phyloP scores from a whole-genome alignment of 768 basidiomycete species.

The Leccinum disarticulatum region DNA sequence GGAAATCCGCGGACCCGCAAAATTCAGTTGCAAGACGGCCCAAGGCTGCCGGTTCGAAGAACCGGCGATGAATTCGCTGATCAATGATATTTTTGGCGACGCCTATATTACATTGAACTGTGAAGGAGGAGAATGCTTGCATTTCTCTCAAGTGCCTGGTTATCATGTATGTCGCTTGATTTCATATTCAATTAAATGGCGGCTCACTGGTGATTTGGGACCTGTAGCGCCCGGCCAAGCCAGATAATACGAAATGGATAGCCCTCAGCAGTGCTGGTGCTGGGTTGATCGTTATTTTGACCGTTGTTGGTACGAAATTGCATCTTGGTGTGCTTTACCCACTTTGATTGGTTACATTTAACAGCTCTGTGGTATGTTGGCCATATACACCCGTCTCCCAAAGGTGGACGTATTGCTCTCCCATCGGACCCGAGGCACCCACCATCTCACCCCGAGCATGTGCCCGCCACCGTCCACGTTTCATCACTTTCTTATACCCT shows the following conservation, averaged over 20 bases:
- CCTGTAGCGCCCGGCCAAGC: slow-evolving; percentile 69
- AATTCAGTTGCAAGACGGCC: slow-evolving; percentile 73
- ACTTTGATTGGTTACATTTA: not conserved
- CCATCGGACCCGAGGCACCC: slow-evolving; percentile 69
- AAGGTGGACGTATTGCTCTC: slow-evolving; percentile 76
- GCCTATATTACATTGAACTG: slow-evolving; percentile 85
- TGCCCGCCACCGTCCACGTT: slow-evolving; percentile 94
- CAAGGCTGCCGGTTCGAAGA: slow-evolving; percentile 89
- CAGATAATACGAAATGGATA: slow-evolving; percentile 79
- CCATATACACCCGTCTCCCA: slow-evolving; percentile 48
- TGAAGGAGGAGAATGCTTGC: slow-evolving; percentile 89
- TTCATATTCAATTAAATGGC: not conserved
- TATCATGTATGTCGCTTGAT: slow-evolving; percentile 52
- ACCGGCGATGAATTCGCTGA: slow-evolving; percentile 94
- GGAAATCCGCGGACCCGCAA: slow-evolving; percentile 87
- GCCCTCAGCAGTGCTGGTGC: slow-evolving; percentile 83
- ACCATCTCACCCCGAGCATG: slow-evolving; percentile 73
- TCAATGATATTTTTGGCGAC: slow-evolving; percentile 93
- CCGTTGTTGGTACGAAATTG: slow-evolving; percentile 50
- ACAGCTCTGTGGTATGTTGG: slow-evolving; percentile 91
- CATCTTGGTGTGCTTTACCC: not conserved
- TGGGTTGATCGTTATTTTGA: slow-evolving; percentile 68
- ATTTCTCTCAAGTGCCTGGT: slow-evolving; percentile 93
- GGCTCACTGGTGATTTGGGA: not conserved
- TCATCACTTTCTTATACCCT: slow-evolving; percentile 79